Evolutionary conservation across 345 rosid genomes (phyloP).

Genomic region (Murraya paniculata): DNA sequence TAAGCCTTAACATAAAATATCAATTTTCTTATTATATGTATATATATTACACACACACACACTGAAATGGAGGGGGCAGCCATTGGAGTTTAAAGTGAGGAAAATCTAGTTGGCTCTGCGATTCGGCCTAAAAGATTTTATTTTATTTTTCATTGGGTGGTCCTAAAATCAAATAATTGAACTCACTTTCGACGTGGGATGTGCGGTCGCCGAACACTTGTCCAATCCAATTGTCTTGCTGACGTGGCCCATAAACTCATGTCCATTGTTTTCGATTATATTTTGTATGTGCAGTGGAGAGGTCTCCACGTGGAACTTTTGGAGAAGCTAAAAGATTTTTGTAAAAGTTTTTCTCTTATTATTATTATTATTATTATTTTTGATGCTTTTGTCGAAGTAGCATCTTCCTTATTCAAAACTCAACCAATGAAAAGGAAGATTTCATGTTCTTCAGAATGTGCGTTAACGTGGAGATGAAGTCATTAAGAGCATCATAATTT

Average conservation of each 20-base stretch:
- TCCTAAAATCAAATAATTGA: constrained; percentile 26
- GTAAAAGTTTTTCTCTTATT: neutral
- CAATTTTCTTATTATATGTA: neutral
- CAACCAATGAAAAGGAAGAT: neutral
- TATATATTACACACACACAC: no score
- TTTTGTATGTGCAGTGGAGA: neutral
- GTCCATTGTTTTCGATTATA: neutral
- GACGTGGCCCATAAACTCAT: constrained; percentile 31
- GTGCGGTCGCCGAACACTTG: constrained; percentile 15
- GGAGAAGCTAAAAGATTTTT: neutral
- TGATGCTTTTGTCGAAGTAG: no score
- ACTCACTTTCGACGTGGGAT: constrained; percentile 27
- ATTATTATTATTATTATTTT: no score
- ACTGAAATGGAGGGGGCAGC: neutral
- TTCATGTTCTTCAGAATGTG: neutral
- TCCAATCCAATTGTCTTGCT: constrained; percentile 17
- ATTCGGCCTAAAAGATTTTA: constrained; percentile 25
- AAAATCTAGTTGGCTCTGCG: constrained; percentile 27
- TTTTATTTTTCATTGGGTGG: constrained; percentile 7
- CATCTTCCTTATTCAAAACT: neutral
- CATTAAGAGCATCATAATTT: no score
- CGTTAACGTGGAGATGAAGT: neutral
- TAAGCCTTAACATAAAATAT: neutral
- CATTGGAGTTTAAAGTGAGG: constrained; percentile 24
- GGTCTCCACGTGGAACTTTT: constrained; percentile 12